Percentiles rank a stretch among this genome's conserved stretches.
phyloP scores from a whole-genome alignment of 192 early-diverging fungal species.

The Coemansia sp. region DNA sequence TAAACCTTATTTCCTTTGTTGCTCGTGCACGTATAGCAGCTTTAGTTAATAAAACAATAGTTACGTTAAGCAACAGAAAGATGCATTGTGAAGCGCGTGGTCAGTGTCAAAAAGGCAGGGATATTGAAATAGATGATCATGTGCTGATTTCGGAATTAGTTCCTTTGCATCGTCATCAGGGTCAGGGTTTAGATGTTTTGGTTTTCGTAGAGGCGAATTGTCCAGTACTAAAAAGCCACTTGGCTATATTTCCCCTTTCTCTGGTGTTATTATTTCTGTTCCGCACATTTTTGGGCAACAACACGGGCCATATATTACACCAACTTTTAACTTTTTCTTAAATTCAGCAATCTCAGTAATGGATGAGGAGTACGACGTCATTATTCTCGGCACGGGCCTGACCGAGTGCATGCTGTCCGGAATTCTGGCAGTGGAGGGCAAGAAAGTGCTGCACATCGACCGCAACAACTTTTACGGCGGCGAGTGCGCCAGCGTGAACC shows the following conservation, averaged over 20 bases:
- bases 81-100: too few relatives aligned
- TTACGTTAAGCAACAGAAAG: too few relatives aligned
- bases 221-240: neutral
- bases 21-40: too few relatives aligned
- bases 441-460: constrained; percentile 90
- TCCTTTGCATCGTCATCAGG: neutral
- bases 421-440: constrained; percentile 84
- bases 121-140: too few relatives aligned
- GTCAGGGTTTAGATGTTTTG: neutral
- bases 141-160: too few relatives aligned
- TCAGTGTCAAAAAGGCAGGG: too few relatives aligned
- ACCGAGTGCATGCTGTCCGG: constrained; percentile 90
- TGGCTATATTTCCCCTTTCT: constrained; percentile 2
- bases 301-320: neutral
- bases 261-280: neutral
- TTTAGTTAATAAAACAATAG: neutral
- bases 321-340: constrained; percentile 2
- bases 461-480: constrained; percentile 98
- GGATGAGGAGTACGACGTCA: constrained; percentile 88
- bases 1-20: too few relatives aligned
- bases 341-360: constrained; percentile 25
- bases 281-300: too few relatives aligned
- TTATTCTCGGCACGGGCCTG: constrained; percentile 85
- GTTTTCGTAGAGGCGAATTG: neutral
- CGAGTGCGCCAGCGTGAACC: constrained; percentile 92